Conservation (phyloP, 257 asterid species). For the Nicotiana obtusifolia region DNA sequence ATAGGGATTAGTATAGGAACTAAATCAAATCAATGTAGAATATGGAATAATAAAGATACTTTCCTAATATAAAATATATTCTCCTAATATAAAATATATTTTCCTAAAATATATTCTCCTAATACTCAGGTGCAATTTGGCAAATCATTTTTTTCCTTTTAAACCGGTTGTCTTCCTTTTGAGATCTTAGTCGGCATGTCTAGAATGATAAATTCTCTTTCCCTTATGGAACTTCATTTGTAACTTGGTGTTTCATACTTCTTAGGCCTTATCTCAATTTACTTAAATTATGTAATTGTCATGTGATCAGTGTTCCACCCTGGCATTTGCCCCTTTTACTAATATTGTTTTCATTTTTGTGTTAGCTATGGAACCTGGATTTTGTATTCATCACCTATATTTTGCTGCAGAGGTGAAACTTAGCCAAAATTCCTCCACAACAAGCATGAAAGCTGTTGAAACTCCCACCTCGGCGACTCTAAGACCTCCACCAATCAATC, state of each 20-base stretch:
- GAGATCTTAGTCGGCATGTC: neutral
- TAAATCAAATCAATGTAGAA: no score
- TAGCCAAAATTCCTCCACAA: constrained; percentile 38
- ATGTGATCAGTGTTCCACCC: neutral
- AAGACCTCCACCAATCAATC: constrained; percentile 74
- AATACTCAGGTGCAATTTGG: neutral
- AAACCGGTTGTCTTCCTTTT: neutral
- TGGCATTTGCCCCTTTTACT: neutral
- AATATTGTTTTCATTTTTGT: neutral
- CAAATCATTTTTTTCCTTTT: neutral
- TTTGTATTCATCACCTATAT: neutral
- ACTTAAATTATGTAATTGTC: neutral
- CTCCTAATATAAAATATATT: no score
- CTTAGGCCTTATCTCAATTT: neutral
- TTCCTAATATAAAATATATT: no score
- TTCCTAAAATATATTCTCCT: no score
- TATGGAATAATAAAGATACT: no score
- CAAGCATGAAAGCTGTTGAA: constrained; percentile 47
- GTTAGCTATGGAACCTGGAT: neutral
- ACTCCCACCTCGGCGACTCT: constrained; percentile 51
- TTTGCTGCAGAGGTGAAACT: constrained; percentile 47
- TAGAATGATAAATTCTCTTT: neutral
- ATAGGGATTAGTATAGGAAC: no score
- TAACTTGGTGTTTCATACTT: neutral
- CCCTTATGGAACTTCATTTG: neutral